phyloP scores from a whole-genome alignment of 441 rosid genomes.

The Syzygium malaccense region DNA sequence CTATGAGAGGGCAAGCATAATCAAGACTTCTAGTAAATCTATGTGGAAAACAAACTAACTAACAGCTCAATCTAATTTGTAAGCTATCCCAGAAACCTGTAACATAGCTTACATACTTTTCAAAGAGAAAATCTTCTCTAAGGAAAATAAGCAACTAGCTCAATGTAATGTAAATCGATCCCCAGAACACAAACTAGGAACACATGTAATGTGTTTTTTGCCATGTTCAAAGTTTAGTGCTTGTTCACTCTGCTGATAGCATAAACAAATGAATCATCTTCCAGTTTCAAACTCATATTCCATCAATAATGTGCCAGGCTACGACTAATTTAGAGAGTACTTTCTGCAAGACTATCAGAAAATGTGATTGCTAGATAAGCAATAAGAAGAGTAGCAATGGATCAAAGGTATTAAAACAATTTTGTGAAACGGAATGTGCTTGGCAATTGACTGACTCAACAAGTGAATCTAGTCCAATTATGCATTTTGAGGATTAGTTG shows the following conservation, averaged over 20 bases:
- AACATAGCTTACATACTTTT: not conserved
- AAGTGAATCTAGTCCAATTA: not conserved
- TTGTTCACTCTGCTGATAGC: not conserved
- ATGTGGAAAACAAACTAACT: not conserved
- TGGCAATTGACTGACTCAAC: not conserved
- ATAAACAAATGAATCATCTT: not conserved
- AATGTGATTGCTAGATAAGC: not conserved
- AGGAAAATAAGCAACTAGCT: not conserved
- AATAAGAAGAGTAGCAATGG: not conserved
- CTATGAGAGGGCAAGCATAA: not conserved
- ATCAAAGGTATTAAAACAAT: not conserved
- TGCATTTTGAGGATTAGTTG: not conserved
- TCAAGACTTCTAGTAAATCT: not conserved
- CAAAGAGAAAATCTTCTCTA: not conserved
- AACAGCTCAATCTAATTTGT: not conserved
- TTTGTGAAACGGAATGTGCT: not conserved
- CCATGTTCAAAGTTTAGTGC: not conserved
- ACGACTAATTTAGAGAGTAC: not conserved
- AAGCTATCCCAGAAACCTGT: not conserved
- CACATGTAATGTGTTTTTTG: not conserved
- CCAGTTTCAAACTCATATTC: not conserved
- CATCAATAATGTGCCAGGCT: not conserved
- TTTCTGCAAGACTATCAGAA: not conserved
- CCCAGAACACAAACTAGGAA: not conserved
- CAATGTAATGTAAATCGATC: not conserved